Evolutionary conservation across 176 grass and related monocot genomes (phyloP).

Genomic region (Hsuehochloa calcarea): DNA sequence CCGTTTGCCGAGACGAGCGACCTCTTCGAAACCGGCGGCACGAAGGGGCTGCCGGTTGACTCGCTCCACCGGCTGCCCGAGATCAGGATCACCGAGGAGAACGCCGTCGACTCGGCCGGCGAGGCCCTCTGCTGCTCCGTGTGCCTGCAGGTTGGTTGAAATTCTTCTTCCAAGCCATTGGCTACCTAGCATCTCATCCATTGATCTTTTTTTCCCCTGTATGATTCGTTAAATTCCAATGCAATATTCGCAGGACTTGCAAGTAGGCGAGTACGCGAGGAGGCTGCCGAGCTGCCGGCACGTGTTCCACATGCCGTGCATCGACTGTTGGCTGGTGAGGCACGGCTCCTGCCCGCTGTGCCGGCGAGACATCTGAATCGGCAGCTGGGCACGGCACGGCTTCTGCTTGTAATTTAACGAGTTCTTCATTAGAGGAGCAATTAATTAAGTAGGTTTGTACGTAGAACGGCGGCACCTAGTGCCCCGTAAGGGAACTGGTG

Average conservation of each 20-base stretch:
- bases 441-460: not conserved
- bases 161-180: not conserved
- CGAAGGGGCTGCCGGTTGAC: slow-evolving; percentile 43
- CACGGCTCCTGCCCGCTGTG: slow-evolving; percentile 88
- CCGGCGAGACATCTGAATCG: slow-evolving; percentile 54
- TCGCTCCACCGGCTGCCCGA: slow-evolving; percentile 53
- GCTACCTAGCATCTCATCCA: not conserved
- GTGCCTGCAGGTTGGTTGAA: slow-evolving; percentile 61
- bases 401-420: not conserved
- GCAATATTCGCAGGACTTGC: slow-evolving; percentile 48
- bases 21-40: slow-evolving; percentile 62
- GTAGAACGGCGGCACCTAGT: not conserved
- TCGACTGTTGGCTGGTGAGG: slow-evolving; percentile 75
- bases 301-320: slow-evolving; percentile 71
- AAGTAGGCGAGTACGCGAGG: slow-evolving; percentile 55
- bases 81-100: slow-evolving; percentile 42
- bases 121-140: slow-evolving; percentile 78
- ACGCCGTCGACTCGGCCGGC: slow-evolving; percentile 47
- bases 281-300: slow-evolving; percentile 58
- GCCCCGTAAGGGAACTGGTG: slow-evolving; percentile 6
- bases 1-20: slow-evolving; percentile 67
- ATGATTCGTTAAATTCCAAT: not conserved
- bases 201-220: not conserved
- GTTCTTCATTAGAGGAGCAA: not conserved
- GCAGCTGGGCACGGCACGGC: not conserved